phyloP scores from a whole-genome alignment of 768 basidiomycete species.

The Podaxis mareebaensis region DNA sequence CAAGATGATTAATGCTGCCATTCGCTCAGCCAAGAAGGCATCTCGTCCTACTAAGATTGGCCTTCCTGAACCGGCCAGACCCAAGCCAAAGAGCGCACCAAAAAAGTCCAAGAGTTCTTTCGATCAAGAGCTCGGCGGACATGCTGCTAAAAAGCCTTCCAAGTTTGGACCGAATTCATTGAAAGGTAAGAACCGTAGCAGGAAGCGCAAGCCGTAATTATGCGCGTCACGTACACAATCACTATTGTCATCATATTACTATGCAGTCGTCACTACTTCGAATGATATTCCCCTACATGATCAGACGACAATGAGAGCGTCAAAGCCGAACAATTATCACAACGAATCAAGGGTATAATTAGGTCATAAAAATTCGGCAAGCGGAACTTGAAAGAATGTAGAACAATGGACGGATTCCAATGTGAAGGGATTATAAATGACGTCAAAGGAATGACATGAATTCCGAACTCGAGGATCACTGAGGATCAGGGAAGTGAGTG shows the following conservation, averaged over 20 bases:
- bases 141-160: background rate
- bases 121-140: slow-evolving; percentile 45
- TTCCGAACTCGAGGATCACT: background rate
- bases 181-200: slow-evolving; percentile 2
- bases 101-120: slow-evolving; percentile 44
- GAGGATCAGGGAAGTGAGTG: background rate
- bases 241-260: background rate
- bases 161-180: slow-evolving; percentile 9
- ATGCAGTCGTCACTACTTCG: background rate
- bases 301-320: background rate
- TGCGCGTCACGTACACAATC: background rate
- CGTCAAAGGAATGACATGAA: background rate
- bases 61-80: slow-evolving; percentile 30
- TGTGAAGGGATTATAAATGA: background rate
- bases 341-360: slow-evolving; percentile 10
- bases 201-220: slow-evolving; percentile 2
- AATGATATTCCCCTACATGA: background rate
- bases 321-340: background rate
- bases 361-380: background rate
- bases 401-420: background rate
- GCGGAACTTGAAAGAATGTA: background rate
- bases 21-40: slow-evolving; percentile 86
- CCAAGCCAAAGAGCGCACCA: slow-evolving; percentile 34
- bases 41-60: slow-evolving; percentile 76
- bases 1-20: slow-evolving; percentile 64